These are phyloP conservation scores for Hygrophila difformis DNA, from an alignment of 257 asterid genomes.

Conservation along the genomic window DNA sequence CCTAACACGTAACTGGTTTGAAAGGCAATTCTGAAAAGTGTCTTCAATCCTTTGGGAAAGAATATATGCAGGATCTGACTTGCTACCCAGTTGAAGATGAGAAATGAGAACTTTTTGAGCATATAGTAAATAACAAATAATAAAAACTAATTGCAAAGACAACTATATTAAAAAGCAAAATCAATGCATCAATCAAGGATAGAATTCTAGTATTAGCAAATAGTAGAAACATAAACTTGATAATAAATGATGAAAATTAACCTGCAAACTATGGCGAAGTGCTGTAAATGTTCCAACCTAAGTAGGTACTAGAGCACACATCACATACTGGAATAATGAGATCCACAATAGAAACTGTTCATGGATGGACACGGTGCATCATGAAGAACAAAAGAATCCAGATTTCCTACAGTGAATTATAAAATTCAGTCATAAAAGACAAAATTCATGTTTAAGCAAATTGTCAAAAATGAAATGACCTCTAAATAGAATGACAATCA, in stretches of 20 bases:
- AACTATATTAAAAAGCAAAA: conserved; percentile 9
- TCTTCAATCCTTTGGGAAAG: conserved; percentile 89
- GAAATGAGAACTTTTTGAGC: conserved; percentile 4
- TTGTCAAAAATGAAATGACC: no score
- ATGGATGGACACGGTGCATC: conserved; percentile 14
- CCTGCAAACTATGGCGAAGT: conserved; percentile 95
- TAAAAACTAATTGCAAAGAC: conserved; percentile 7
- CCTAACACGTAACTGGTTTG: conserved; percentile 98
- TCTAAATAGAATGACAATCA: no score
- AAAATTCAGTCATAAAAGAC: no score
- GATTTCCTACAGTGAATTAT: no score
- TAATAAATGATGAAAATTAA: conserved; percentile 21
- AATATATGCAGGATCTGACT: conserved; percentile 96
- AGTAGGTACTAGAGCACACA: conserved; percentile 91
- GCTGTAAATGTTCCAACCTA: conserved; percentile 84
- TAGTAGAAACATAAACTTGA: neutral
- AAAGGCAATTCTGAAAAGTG: conserved; percentile 79
- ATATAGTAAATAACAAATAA: neutral
- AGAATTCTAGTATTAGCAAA: conserved; percentile 9
- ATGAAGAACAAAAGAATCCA: conserved; percentile 10
- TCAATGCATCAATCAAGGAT: neutral
- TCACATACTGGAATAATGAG: conserved; percentile 99
- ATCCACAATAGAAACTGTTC: conserved; percentile 90
- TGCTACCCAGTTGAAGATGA: conserved; percentile 76
- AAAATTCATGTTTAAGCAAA: no score